phyloP scores from a whole-genome alignment of 352 stramenopile species.

The Labyrinthula sp. region DNA sequence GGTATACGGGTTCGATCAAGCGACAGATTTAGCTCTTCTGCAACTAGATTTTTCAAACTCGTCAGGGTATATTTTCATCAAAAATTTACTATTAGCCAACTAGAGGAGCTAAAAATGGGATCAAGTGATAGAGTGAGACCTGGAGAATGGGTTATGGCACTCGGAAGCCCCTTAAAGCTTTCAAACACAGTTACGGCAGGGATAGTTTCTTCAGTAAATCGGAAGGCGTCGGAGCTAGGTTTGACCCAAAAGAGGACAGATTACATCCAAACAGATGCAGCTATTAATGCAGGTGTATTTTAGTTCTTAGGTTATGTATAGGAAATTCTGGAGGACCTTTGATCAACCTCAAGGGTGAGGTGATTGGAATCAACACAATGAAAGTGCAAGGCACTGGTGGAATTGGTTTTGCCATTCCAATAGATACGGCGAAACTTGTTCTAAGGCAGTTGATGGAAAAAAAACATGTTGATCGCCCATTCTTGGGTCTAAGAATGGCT shows the following conservation, averaged over 20 bases:
- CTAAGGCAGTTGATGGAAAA: constrained; percentile 61
- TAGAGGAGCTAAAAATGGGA: constrained; percentile 37
- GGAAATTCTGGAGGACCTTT: constrained; percentile 74
- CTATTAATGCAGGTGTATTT: constrained; percentile 47
- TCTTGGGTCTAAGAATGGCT: constrained; percentile 71
- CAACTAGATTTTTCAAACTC: no score
- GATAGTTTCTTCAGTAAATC: constrained; percentile 63
- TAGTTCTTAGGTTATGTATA: constrained; percentile 9
- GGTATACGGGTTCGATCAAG: constrained; percentile 54
- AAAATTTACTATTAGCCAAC: constrained; percentile 43
- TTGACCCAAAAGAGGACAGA: constrained; percentile 46
- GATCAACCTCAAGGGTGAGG: constrained; percentile 66
- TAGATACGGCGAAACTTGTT: constrained; percentile 60
- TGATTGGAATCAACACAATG: constrained; percentile 80
- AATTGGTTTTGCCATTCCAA: constrained; percentile 73
- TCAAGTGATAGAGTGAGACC: constrained; percentile 49
- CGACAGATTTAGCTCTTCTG: constrained; percentile 72
- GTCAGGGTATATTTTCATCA: constrained; percentile 40
- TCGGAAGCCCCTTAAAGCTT: constrained; percentile 64
- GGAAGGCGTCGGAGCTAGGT: constrained; percentile 61
- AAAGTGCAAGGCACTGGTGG: constrained; percentile 62
- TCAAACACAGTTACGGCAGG: constrained; percentile 67
- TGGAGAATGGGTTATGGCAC: constrained; percentile 68
- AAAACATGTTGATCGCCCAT: constrained; percentile 59
- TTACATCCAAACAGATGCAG: constrained; percentile 77